These are phyloP conservation scores for Endothia cerciana DNA, from an alignment of 2,329 filamentous ascomycete genomes.

Conservation along the genomic window DNA sequence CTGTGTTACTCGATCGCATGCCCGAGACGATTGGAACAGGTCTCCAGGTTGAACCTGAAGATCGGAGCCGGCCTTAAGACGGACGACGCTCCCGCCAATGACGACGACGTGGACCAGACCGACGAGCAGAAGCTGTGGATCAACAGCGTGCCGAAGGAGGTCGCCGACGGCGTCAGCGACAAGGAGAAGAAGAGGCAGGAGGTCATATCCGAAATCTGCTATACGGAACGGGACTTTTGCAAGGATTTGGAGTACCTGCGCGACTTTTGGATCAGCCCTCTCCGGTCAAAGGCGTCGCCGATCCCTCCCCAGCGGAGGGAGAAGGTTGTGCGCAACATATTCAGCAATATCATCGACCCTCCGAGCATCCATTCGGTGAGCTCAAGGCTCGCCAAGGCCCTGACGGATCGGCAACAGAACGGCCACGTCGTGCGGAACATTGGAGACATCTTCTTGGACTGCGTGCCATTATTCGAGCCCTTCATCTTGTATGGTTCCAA, in stretches of 20 bases:
- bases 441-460: constrained; percentile 93
- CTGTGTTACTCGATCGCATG: constrained; percentile 98
- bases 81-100: constrained; percentile 63
- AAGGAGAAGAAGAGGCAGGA: constrained; percentile 97
- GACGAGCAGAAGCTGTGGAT: constrained; percentile 98
- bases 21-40: constrained; percentile 89
- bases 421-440: constrained; percentile 85
- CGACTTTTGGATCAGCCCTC: constrained; percentile 97
- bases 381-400: constrained; percentile 80
- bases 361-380: constrained; percentile 87
- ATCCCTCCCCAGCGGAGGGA: constrained; percentile 88
- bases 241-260: constrained; percentile 97
- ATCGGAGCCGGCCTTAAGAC: constrained; percentile 84
- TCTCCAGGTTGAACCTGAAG: constrained; percentile 91
- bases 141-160: constrained; percentile 93
- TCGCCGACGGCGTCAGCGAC: constrained; percentile 87
- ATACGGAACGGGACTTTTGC: constrained; percentile 97
- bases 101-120: constrained; percentile 80
- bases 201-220: constrained; percentile 97
- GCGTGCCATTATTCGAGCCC: constrained; percentile 88
- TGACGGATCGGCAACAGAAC: constrained; percentile 90
- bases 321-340: constrained; percentile 90
- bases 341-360: constrained; percentile 89
- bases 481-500: constrained; percentile 97
- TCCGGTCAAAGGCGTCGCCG: constrained; percentile 80